Base-by-base conservation (phyloP, 2,329 filamentous ascomycete species). In the Ascochyta fabae region DNA sequence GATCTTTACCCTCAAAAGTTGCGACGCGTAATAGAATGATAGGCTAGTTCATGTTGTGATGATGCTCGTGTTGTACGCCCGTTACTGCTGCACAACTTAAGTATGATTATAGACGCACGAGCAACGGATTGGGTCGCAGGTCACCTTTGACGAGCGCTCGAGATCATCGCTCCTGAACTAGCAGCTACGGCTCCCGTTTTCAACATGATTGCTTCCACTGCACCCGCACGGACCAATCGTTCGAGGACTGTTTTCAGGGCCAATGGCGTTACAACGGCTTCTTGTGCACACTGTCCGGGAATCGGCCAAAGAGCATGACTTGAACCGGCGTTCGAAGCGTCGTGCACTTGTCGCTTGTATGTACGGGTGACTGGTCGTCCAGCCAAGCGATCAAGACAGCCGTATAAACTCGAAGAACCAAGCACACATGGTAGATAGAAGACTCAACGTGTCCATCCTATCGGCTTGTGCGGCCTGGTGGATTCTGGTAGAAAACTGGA, bases 161-260 rank as follows among this genome's bases (percentile, higher is more conserved):
- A 58, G 26, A 43, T 46, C 51, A 55, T 65, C 61, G 64, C n/a
- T 24, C 15, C 15, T 40, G 27, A 15, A 43, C 6, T 13, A n/a
- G 26, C 35, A 46, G 23, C 23, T 26, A 31, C 35, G 33, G 38
- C 34, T 46, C 36, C 19, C 39, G 15, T 6, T 24, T 5, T 31
- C 26, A 35, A 15, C n/a, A 16, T 48, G 65, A 70, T 68, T 68
- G 66, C 62, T 53, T 61, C 48, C 60, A 62, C 60, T 41, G 50
- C 54, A 51, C 58, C 54, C 34, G 72, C 72, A 75, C 71, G 61
- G 71, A 53, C 70, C 71, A 73, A 61, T 63, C 44, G 73, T 75
- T 75, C 69, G 54, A 66, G 53, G 40, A 53, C 67, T 60, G 65
- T 65, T 56, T 59, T 48, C 60, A 63, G 53, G 56, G 56, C 49